A percentile compares a stretch with the other conserved stretches of the same genome.
Conservation (phyloP, 768 basidiomycete species). For the Symmetrospora coprosmae region DNA sequence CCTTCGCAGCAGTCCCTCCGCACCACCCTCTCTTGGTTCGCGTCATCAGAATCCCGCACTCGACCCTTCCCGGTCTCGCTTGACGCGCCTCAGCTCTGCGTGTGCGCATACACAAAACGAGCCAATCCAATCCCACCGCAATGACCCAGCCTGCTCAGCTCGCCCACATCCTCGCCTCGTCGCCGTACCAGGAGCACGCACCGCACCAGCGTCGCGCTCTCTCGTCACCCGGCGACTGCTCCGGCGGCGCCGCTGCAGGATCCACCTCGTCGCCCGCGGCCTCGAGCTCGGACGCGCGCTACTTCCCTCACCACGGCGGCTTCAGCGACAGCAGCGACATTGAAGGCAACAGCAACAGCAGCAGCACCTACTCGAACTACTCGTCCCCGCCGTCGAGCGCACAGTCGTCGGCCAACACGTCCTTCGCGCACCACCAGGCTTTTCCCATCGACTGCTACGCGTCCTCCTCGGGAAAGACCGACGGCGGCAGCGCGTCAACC, state of each 20-base stretch:
- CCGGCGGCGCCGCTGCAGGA: too few species aligned
- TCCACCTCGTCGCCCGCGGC: background rate
- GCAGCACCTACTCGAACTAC: too few species aligned
- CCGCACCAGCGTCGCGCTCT: background rate
- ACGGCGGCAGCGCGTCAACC: background rate
- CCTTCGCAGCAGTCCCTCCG: background rate
- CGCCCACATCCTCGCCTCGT: conserved; percentile 3
- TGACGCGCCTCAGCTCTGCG: background rate
- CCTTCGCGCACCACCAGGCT: background rate
- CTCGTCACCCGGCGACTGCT: too few species aligned
- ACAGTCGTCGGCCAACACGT: background rate
- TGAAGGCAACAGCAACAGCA: too few species aligned
- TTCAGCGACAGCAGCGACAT: background rate
- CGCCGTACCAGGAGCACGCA: conserved; percentile 9
- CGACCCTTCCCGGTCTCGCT: background rate
- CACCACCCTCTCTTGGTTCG: background rate
- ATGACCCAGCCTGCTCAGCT: background rate
- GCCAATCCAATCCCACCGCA: background rate
- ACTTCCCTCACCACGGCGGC: conserved; percentile 10
- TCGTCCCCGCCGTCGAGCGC: conserved; percentile 18
- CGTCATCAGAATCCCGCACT: too few species aligned
- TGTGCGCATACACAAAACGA: background rate
- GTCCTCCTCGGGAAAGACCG: too few species aligned
- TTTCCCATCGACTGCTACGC: background rate
- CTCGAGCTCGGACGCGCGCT: conserved; percentile 8